phyloP scores from a whole-genome alignment of 75 land plant species.

The Picea sitchensis region DNA sequence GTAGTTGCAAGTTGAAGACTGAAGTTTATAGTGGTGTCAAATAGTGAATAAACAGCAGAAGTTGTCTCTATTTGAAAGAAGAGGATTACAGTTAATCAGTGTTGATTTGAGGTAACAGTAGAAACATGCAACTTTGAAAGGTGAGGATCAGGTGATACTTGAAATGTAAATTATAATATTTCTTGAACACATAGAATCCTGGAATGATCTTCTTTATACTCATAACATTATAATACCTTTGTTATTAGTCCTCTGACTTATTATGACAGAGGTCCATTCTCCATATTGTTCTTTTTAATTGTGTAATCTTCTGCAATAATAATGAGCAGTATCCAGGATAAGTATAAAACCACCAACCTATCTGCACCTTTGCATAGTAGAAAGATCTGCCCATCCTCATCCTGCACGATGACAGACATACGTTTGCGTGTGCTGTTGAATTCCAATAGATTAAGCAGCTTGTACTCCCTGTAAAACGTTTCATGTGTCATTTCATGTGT shows the following conservation, averaged over 20 bases:
- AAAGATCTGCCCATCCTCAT: slow-evolving; percentile 60
- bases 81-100: neutral
- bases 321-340: neutral
- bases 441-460: slow-evolving; percentile 80
- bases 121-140: neutral
- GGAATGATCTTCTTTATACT: neutral
- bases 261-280: neutral
- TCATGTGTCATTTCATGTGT: slow-evolving; percentile 3
- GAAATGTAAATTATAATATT: neutral
- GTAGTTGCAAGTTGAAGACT: too few species aligned
- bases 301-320: neutral
- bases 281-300: neutral
- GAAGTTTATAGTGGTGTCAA: neutral
- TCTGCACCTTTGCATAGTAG: slow-evolving; percentile 95
- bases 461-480: slow-evolving; percentile 65
- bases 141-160: neutral
- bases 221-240: neutral
- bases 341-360: slow-evolving; percentile 43
- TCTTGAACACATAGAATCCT: neutral
- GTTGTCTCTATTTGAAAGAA: neutral
- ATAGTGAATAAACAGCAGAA: neutral
- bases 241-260: too few species aligned
- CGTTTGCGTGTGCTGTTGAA: slow-evolving; percentile 88
- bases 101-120: neutral
- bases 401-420: slow-evolving; percentile 80